A percentile compares a stretch with the other conserved stretches of the same genome.
These are phyloP conservation scores for Warburgia ugandensis DNA, from an alignment of 164 flowering plant species.

Conservation along the genomic window DNA sequence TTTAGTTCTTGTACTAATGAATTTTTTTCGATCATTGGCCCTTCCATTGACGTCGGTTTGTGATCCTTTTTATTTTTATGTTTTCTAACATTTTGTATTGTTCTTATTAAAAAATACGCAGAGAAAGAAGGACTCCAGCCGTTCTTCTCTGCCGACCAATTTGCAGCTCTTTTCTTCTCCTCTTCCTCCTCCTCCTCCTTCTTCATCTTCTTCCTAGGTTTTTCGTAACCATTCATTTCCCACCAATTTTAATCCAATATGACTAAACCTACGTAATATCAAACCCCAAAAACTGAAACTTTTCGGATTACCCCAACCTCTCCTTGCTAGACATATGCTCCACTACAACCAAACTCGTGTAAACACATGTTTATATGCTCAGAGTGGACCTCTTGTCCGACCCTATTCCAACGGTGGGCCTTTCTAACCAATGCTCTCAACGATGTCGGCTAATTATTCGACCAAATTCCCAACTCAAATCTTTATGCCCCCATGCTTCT, in stretches of 20 bases:
- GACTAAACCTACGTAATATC: slow-evolving; percentile 3
- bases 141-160: too few relatives aligned
- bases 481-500: slow-evolving; percentile 46
- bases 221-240: slow-evolving; percentile 15
- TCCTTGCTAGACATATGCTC: slow-evolving; percentile 35
- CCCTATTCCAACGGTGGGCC: slow-evolving; percentile 43
- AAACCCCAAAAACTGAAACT: slow-evolving; percentile 12
- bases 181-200: too few relatives aligned
- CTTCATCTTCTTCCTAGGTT: too few relatives aligned
- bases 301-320: slow-evolving; percentile 23
- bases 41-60: too few relatives aligned
- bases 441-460: slow-evolving; percentile 53
- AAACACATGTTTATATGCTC: slow-evolving; percentile 66
- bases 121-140: too few relatives aligned
- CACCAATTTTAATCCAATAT: slow-evolving; percentile 3
- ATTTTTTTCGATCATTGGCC: too few relatives aligned
- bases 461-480: slow-evolving; percentile 69
- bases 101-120: too few relatives aligned
- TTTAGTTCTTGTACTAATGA: too few relatives aligned
- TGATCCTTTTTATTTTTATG: too few relatives aligned
- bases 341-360: slow-evolving; percentile 24
- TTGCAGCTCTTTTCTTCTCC: too few relatives aligned
- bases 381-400: slow-evolving; percentile 47
- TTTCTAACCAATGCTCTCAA: slow-evolving; percentile 20
- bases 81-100: too few relatives aligned